phyloP scores from a whole-genome alignment of 805 yeast genomes.

The Phaffomyces antillensis region DNA sequence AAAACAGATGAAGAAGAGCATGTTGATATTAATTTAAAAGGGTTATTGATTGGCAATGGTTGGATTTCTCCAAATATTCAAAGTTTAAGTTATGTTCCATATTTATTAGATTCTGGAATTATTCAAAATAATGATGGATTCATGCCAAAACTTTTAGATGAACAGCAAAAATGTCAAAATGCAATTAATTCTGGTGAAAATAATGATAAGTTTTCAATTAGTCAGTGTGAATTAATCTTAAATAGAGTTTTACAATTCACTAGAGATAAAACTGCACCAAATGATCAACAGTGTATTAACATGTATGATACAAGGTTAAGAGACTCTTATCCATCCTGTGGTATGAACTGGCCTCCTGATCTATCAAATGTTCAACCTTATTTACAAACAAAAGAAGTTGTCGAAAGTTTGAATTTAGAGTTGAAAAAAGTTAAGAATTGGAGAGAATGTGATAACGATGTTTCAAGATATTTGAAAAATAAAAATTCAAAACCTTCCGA shows the following conservation, averaged over 20 bases:
- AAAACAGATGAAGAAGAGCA: slow-evolving; percentile 6
- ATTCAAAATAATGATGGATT: slow-evolving; percentile 34
- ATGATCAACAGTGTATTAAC: slow-evolving; percentile 58
- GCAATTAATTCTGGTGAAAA: slow-evolving; percentile 29
- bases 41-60: slow-evolving; percentile 82
- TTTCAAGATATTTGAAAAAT: slow-evolving; percentile 45
- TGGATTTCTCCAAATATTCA: slow-evolving; percentile 90
- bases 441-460: slow-evolving; percentile 71
- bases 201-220: slow-evolving; percentile 24
- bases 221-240: slow-evolving; percentile 39
- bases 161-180: slow-evolving; percentile 57
- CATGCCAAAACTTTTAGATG: slow-evolving; percentile 35
- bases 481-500: slow-evolving; percentile 52
- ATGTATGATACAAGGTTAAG: slow-evolving; percentile 71
- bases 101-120: slow-evolving; percentile 51
- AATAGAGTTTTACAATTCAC: slow-evolving; percentile 25
- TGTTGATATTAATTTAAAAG: slow-evolving; percentile 41
- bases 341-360: slow-evolving; percentile 86
- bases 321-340: slow-evolving; percentile 81
- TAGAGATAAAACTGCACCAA: slow-evolving; percentile 24
- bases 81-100: slow-evolving; percentile 73
- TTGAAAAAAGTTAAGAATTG: slow-evolving; percentile 38
- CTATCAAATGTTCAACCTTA: slow-evolving; percentile 46
- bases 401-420: slow-evolving; percentile 46
- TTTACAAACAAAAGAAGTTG: slow-evolving; percentile 40